Evolutionary conservation across 2,329 filamentous ascomycete genomes (phyloP), one percentile per base, ranked within the genome.

Genomic region (Colletotrichum aenigma): DNA sequence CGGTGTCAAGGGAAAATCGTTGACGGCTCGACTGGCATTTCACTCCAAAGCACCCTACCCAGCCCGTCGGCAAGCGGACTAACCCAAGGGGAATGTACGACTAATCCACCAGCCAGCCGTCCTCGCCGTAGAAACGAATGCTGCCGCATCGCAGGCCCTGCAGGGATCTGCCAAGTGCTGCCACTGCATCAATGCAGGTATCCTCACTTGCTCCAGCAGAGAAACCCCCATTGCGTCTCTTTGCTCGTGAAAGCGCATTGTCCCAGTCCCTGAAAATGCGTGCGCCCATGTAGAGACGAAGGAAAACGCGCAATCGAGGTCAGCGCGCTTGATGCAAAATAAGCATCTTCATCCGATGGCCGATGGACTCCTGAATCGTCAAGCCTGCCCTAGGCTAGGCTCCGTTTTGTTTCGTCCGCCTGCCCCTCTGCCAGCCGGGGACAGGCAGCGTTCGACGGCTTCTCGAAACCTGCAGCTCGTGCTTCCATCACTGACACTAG

Each of bases 401-500:
- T n/a, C 65, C 24, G 12, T 62, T 18, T 18, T 48, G 56, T 74
- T 71, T 43, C 48, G 48, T 70, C 64, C 28, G 32, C n/a, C 66
- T 5, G 43, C 6, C 38, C 16, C 8, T 62, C 36, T 64, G 69
- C 28, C 55, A 75, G 69, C 55, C 69, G 62, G 62, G 38, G 48
- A 24, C n/a, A 24, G 36, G n/a, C 21, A 38, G 28, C 55, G n/a
- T 72, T 70, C 68, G 69, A 67, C 69, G 56, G 52, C 72, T 75
- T 75, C 72, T 75, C 72, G 68, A 75, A 75, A 71, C 60, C 48
- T 74, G 58, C 66, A 70, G 58, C 66, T 66, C 26, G n/a, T 58
- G 34, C 38, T 36, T 34, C 64, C 24, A 32, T 26, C 34, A 55
- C 62, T 24, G 32, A 34, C 55, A 32, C 36, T 18, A 48, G 38